Conservation (phyloP, 179 eudicot species). For the Carnegiea gigantea region DNA sequence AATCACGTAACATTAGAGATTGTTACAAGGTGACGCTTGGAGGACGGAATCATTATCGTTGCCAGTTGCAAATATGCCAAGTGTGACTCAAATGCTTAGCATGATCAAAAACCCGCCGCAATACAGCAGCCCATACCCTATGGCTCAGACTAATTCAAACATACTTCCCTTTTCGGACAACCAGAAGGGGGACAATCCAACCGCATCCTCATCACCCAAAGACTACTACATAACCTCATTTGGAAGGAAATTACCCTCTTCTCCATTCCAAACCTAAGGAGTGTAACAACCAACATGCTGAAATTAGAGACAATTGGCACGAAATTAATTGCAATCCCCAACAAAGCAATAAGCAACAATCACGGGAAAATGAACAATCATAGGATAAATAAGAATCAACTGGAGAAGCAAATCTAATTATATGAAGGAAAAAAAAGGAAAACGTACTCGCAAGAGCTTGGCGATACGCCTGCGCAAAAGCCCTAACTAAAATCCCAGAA, state of each 20-base stretch:
- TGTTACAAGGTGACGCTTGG: too few species aligned
- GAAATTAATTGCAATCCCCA: background rate
- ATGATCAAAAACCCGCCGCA: too few species aligned
- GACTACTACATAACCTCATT: too few species aligned
- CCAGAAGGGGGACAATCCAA: too few species aligned
- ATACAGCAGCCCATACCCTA: background rate
- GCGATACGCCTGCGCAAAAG: conserved; percentile 54
- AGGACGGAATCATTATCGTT: too few species aligned
- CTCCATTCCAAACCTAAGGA: background rate
- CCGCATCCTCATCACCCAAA: too few species aligned
- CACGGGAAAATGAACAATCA: background rate
- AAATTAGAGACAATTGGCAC: too few species aligned
- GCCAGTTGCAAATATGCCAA: background rate
- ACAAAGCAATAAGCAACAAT: background rate
- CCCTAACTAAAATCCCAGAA: conserved; percentile 51
- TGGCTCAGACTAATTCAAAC: background rate
- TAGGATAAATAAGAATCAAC: background rate
- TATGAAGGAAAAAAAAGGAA: background rate
- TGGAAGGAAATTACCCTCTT: background rate
- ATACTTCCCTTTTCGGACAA: background rate
- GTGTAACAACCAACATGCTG: too few species aligned
- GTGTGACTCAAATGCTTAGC: too few species aligned
- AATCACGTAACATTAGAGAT: too few species aligned
- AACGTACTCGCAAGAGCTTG: conserved; percentile 50
- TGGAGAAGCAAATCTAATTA: background rate